Evolutionary conservation across 352 stramenopile species (phyloP), one percentile per base, ranked within the genome.

Genomic region (Peronosclerospora sorghi): DNA sequence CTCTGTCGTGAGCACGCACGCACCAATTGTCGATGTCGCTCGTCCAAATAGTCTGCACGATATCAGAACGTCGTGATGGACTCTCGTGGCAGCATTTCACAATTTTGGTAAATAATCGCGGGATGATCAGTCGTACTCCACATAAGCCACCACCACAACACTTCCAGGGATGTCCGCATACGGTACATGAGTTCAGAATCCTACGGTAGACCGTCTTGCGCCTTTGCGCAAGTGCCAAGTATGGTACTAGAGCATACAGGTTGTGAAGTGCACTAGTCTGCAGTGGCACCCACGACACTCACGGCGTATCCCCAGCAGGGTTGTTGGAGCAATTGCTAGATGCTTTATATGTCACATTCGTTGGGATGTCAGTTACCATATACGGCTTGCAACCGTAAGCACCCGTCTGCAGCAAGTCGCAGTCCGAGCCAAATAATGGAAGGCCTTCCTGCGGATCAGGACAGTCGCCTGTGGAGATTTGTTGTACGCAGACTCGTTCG

Each of bases 341-440:
- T 8, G 45, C 52, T 0, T 38, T 41, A 21, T 66, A 65, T 24
- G 48, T 56, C 21, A 44, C 44, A 13, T 49, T 56, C 49, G 46
- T n/a, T n/a, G n/a, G n/a, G n/a, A n/a, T n/a, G n/a, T n/a, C n/a
- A n/a, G n/a, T n/a, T n/a, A n/a, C n/a, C 41, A 37, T 57, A 32
- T 63, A 56, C 6, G 51, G 62, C 49, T 59, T 66, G 52, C 65
- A 80, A 8, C 65, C 68, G 45, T 68, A 80, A 14, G 57, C 59
- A 8, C 60, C 56, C 8, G 64, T 74, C 15, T 56, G 43, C 19
- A 76, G 51, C 15, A 61, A 18, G 17, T 51, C 56, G 32, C 68
- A 80, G 42, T 57, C 68, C 8, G 68, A 72, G 10, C 64, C 68
- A 28, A n/a, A n/a, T n/a, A 58, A 65, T 20, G 36, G 36, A 23